phyloP scores from a whole-genome alignment of 2,329 filamentous ascomycete species.

The Pseudogymnoascus sp. region DNA sequence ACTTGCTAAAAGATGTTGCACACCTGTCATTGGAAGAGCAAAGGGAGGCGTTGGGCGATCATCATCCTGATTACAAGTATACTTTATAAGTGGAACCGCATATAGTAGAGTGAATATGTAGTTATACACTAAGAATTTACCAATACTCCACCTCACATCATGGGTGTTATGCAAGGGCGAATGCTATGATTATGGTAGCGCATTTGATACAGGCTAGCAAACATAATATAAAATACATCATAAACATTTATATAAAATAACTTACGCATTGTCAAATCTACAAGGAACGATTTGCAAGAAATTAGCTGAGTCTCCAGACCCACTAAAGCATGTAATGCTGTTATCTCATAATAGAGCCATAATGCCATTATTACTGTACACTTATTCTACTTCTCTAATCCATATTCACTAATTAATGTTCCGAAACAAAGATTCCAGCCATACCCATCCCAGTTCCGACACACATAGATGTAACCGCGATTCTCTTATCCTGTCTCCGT shows the following conservation, averaged over 20 bases:
- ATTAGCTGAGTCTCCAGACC: neutral
- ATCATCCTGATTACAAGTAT: constrained; percentile 6
- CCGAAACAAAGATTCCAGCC: constrained; percentile 89
- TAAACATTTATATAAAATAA: neutral
- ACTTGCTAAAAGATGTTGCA: neutral
- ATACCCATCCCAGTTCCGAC: constrained; percentile 95
- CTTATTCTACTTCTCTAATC: neutral
- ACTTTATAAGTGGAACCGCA: neutral
- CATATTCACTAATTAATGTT: constrained; percentile 43
- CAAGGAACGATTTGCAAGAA: neutral
- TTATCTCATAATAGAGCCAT: neutral
- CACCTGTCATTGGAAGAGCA: neutral
- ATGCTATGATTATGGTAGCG: neutral
- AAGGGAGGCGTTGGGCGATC: neutral
- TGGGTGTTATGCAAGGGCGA: neutral
- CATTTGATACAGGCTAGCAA: neutral
- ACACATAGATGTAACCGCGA: constrained; percentile 93
- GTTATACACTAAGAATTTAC: neutral
- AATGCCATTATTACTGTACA: neutral
- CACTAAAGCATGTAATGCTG: neutral
- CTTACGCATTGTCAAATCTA: neutral
- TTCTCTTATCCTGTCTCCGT: constrained; percentile 68
- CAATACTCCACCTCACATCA: neutral
- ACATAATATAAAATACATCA: neutral
- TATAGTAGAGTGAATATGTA: neutral